Percentiles rank a stretch among this genome's conserved stretches.
These are phyloP conservation scores for Clathrus columnatus DNA, from an alignment of 768 basidiomycete genomes.

Conservation along the genomic window DNA sequence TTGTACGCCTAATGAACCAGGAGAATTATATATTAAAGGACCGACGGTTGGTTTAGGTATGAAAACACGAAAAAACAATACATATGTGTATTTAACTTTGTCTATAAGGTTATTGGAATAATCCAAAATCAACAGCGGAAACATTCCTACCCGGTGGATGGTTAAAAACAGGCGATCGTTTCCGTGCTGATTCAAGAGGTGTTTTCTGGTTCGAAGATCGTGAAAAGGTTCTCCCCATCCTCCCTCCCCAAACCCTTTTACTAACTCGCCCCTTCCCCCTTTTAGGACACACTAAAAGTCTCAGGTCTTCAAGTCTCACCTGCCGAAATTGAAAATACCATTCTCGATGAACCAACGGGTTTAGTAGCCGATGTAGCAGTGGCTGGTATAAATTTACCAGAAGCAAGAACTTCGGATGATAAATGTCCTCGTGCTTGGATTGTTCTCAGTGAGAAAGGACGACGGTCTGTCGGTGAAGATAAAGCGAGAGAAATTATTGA, in stretches of 20 bases:
- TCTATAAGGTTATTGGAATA: slow-evolving; percentile 7
- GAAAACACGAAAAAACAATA: not conserved
- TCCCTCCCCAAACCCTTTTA: not conserved
- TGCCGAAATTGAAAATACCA: slow-evolving; percentile 61
- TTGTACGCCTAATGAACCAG: slow-evolving; percentile 47
- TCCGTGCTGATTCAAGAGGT: slow-evolving; percentile 49
- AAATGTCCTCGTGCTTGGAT: slow-evolving; percentile 74
- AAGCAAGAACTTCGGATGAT: slow-evolving; percentile 63
- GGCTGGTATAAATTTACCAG: slow-evolving; percentile 52
- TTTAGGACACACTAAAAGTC: slow-evolving; percentile 69
- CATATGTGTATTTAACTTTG: not conserved
- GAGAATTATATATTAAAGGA: slow-evolving; percentile 56
- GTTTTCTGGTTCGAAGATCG: slow-evolving; percentile 73
- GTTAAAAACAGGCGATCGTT: slow-evolving; percentile 18
- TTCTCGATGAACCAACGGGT: slow-evolving; percentile 51
- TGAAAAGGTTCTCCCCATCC: slow-evolving; percentile 44
- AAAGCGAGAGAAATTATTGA: slow-evolving; percentile 41
- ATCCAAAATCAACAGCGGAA: slow-evolving; percentile 3
- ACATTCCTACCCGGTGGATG: slow-evolving; percentile 7
- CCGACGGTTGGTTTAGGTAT: slow-evolving; percentile 36
- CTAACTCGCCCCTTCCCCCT: not conserved
- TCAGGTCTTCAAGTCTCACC: slow-evolving; percentile 78
- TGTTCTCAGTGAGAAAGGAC: slow-evolving; percentile 49
- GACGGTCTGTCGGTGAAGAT: slow-evolving; percentile 33
- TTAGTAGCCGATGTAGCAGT: slow-evolving; percentile 61